These are phyloP conservation scores for Xenosphaeropsis pyriputrescens DNA, from an alignment of 2,329 filamentous ascomycete genomes.

Conservation along the genomic window DNA sequence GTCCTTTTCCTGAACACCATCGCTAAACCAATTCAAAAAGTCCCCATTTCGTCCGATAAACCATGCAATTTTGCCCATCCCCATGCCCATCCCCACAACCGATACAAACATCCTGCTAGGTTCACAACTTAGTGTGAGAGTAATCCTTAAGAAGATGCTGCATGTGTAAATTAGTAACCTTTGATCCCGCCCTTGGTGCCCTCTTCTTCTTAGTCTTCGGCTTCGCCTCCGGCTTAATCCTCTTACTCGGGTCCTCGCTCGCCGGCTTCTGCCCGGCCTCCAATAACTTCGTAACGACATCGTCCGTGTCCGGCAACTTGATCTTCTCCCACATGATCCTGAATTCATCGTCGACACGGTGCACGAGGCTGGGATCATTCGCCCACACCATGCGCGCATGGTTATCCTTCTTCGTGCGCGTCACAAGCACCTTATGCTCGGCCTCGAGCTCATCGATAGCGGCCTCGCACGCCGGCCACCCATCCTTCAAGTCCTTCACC, in stretches of 20 bases:
- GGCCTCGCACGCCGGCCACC: slow-evolving; percentile 76
- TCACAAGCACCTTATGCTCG: slow-evolving; percentile 69
- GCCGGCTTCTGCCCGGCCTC: slow-evolving; percentile 21
- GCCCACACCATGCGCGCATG: slow-evolving; percentile 77
- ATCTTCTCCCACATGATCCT: slow-evolving; percentile 70
- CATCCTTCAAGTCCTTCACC: slow-evolving; percentile 89
- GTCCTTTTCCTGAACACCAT: too few relatives aligned
- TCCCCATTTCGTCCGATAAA: neutral
- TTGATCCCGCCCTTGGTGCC: slow-evolving; percentile 17
- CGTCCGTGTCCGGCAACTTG: slow-evolving; percentile 43
- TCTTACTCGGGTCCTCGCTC: slow-evolving; percentile 21
- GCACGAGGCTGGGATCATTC: slow-evolving; percentile 66
- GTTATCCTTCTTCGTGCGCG: slow-evolving; percentile 85
- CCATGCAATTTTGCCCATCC: slow-evolving; percentile 1
- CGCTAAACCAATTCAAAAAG: too few relatives aligned
- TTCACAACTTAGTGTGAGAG: slow-evolving; percentile 13
- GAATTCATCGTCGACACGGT: slow-evolving; percentile 71
- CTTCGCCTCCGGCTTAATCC: slow-evolving; percentile 18
- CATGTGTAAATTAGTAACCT: slow-evolving; percentile 21
- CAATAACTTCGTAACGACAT: slow-evolving; percentile 23
- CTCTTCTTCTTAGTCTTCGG: slow-evolving; percentile 21
- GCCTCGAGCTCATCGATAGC: slow-evolving; percentile 65
- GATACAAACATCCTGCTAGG: neutral
- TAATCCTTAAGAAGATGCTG: slow-evolving; percentile 17
- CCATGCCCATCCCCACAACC: too few relatives aligned